Conservation (phyloP, 768 basidiomycete genomes). For the Boletus barrowsii region DNA sequence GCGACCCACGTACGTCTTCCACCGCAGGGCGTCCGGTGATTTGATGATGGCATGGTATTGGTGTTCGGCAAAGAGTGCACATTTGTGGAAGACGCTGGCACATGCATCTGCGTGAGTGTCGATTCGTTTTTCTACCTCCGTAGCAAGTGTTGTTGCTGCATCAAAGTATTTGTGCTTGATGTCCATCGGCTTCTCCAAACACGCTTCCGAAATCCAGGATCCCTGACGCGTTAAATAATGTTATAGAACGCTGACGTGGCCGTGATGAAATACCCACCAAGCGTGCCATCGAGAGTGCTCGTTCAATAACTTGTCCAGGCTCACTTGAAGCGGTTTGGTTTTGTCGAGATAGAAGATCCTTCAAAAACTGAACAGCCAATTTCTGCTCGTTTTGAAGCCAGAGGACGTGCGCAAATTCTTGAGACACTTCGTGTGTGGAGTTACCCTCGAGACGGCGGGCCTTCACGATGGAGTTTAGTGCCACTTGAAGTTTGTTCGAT, state of each 20-base stretch:
- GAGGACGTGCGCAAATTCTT: slow-evolving; percentile 86
- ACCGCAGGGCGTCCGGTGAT: slow-evolving; percentile 67
- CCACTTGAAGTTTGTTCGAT: slow-evolving; percentile 70
- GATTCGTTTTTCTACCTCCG: slow-evolving; percentile 20
- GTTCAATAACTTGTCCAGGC: slow-evolving; percentile 20
- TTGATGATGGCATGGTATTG: slow-evolving; percentile 74
- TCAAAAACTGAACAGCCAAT: slow-evolving; percentile 73
- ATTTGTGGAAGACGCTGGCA: slow-evolving; percentile 71
- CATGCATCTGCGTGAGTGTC: slow-evolving; percentile 29
- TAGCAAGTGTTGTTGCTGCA: slow-evolving; percentile 45
- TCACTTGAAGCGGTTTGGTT: slow-evolving; percentile 6
- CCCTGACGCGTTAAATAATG: slow-evolving; percentile 50
- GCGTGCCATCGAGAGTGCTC: slow-evolving; percentile 54
- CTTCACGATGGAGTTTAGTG: slow-evolving; percentile 78
- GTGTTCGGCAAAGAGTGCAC: slow-evolving; percentile 84
- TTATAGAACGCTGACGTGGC: neutral
- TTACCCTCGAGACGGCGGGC: slow-evolving; percentile 59
- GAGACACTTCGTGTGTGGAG: slow-evolving; percentile 53
- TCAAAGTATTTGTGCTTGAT: slow-evolving; percentile 73
- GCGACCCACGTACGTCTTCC: slow-evolving; percentile 69
- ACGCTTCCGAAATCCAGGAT: slow-evolving; percentile 86
- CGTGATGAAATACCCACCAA: slow-evolving; percentile 46
- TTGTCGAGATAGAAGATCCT: slow-evolving; percentile 31
- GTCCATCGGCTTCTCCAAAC: slow-evolving; percentile 70
- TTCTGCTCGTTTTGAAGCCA: slow-evolving; percentile 88